Evolutionary conservation across 2,329 filamentous ascomycete species (phyloP).

Genomic region (Mollisiaceae sp.): DNA sequence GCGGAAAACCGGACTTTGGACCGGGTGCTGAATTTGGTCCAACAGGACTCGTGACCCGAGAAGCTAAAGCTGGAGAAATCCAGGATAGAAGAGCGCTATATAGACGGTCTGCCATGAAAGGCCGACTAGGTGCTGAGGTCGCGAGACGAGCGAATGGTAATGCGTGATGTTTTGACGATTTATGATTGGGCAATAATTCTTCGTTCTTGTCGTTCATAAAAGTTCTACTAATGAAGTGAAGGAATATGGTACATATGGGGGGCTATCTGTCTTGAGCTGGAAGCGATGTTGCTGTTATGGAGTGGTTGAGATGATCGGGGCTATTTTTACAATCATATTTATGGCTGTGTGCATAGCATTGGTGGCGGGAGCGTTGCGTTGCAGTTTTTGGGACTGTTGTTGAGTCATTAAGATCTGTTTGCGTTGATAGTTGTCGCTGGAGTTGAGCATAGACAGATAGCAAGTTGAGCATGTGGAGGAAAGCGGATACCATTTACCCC

Average conservation of each 20-base stretch:
- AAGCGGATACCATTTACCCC: neutral
- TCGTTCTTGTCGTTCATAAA: neutral
- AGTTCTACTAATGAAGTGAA: neutral
- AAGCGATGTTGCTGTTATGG: neutral
- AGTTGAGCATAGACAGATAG: neutral
- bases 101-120: constrained; percentile 18
- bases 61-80: constrained; percentile 14
- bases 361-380: neutral
- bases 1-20: constrained; percentile 69
- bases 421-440: neutral
- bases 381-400: neutral
- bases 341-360: neutral
- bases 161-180: constrained; percentile 7
- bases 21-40: constrained; percentile 38
- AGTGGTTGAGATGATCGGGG: neutral
- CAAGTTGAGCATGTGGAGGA: neutral
- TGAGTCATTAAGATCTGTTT: neutral
- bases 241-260: no score
- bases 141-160: constrained; percentile 26
- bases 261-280: neutral
- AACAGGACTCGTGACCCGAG: neutral
- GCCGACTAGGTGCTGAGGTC: constrained; percentile 23
- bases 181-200: neutral
- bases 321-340: neutral
- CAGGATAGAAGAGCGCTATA: constrained; percentile 14